These are phyloP conservation scores for Dalbergia cultrata DNA, from an alignment of 306 rosid genomes.

Conservation along the genomic window DNA sequence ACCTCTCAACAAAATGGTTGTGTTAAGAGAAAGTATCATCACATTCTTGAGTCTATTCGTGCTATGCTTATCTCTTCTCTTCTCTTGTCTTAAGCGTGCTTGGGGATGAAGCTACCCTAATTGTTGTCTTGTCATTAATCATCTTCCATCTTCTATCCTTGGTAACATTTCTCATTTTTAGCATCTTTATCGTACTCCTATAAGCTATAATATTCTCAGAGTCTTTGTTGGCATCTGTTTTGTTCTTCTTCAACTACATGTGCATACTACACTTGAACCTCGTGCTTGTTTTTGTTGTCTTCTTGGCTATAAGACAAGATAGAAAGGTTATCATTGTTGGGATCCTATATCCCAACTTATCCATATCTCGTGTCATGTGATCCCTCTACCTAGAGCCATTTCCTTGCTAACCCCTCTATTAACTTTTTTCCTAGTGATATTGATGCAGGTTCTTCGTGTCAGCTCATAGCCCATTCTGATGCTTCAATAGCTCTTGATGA, in stretches of 20 bases:
- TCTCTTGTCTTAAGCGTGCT: no score
- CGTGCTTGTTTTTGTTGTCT: not conserved
- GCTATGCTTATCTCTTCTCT: not conserved
- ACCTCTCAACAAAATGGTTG: no score
- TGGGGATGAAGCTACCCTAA: not conserved
- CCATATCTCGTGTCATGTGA: not conserved
- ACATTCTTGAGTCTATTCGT: not conserved
- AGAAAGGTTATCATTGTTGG: not conserved
- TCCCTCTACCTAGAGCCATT: not conserved
- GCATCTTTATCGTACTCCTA: not conserved
- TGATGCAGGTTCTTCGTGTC: not conserved
- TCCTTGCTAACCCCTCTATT: not conserved
- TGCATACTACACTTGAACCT: not conserved
- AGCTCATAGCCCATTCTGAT: not conserved
- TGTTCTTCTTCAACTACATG: not conserved
- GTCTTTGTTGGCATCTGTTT: not conserved
- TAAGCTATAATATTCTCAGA: no score
- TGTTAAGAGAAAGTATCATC: not conserved
- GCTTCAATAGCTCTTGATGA: not conserved
- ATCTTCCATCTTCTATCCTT: not conserved
- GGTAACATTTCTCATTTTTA: not conserved
- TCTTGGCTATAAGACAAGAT: not conserved
- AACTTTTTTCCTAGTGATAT: not conserved
- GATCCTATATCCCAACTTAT: not conserved
- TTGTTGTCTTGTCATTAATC: not conserved